Percentiles rank a stretch among this genome's conserved stretches.
Evolutionary conservation across 2,329 filamentous ascomycete genomes (phyloP).

Genomic region (Monosporascus cannonballus): DNA sequence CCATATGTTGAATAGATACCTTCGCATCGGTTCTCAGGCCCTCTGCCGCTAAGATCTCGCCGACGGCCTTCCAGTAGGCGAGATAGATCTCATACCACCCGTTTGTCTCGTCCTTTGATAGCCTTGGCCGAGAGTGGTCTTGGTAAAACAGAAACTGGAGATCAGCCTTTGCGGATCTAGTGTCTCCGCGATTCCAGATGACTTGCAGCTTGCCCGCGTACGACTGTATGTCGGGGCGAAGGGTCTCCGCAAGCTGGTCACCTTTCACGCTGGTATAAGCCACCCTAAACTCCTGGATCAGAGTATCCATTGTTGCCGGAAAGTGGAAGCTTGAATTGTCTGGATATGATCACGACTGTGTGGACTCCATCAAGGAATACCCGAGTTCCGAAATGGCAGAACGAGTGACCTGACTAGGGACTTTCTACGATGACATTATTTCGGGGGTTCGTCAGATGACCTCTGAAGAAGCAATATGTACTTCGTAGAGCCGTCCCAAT

Average conservation of each 20-base stretch:
- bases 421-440: too few relatives aligned
- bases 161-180: conserved; percentile 59
- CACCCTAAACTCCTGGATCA: conserved; percentile 67
- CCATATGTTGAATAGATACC: conserved; percentile 14
- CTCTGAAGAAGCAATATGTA: too few relatives aligned
- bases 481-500: too few relatives aligned
- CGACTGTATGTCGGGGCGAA: conserved; percentile 64
- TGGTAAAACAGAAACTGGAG: conserved; percentile 67
- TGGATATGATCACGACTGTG: too few relatives aligned
- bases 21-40: conserved; percentile 35
- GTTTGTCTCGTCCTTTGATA: conserved; percentile 62
- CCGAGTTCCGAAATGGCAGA: too few relatives aligned
- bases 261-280: conserved; percentile 63
- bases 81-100: conserved; percentile 86
- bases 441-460: too few relatives aligned
- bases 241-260: conserved; percentile 64
- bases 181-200: conserved; percentile 67
- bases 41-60: conserved; percentile 63
- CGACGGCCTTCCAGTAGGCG: conserved; percentile 76
- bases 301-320: conserved; percentile 54
- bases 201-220: conserved; percentile 61
- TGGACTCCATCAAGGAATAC: too few relatives aligned
- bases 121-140: conserved; percentile 44
- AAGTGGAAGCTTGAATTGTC: too few relatives aligned
- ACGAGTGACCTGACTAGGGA: too few relatives aligned